These are phyloP conservation scores for Acanthamoeba royreba DNA, from an alignment of 208 protist genomes.

Conservation along the genomic window DNA sequence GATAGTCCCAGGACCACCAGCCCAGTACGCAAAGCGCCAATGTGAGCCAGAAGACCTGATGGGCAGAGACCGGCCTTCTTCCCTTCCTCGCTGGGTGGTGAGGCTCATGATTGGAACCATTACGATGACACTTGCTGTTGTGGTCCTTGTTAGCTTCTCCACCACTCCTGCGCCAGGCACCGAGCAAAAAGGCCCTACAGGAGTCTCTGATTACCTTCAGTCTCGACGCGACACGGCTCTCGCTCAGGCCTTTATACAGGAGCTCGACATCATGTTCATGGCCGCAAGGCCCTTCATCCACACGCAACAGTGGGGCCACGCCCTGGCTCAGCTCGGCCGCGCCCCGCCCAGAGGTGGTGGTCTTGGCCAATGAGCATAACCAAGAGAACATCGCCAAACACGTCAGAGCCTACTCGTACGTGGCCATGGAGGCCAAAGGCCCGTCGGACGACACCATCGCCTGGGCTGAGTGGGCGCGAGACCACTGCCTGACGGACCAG, in stretches of 20 bases:
- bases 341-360: neutral
- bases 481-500: neutral
- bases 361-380: neutral
- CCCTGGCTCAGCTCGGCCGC: neutral
- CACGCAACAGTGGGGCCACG: neutral
- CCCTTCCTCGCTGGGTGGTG: neutral
- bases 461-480: neutral
- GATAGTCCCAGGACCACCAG: neutral
- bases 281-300: neutral
- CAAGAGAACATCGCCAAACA: neutral
- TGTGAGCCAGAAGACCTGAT: neutral
- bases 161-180: neutral
- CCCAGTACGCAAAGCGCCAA: neutral
- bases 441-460: neutral
- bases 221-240: neutral
- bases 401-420: neutral
- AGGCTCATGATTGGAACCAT: neutral
- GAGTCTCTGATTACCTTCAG: neutral
- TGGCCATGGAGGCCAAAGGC: neutral
- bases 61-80: neutral
- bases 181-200: neutral
- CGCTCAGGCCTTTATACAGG: neutral
- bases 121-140: neutral
- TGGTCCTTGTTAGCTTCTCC: neutral
- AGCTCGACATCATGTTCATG: neutral